phyloP scores from a whole-genome alignment of 345 rosid species.

The Clarkia xantiana region DNA sequence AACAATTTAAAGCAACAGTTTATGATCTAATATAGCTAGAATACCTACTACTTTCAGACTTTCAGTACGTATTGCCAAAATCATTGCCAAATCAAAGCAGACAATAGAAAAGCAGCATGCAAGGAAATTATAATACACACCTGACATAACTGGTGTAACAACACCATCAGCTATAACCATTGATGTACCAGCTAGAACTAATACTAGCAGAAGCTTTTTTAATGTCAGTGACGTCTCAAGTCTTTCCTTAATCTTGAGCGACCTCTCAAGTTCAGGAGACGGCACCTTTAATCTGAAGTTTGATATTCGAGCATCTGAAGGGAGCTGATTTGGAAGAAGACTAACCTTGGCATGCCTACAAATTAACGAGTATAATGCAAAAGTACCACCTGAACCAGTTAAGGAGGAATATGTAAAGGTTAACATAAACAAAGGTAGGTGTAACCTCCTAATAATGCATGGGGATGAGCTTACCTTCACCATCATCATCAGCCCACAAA shows the following conservation, averaged over 20 bases:
- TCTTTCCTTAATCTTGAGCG: slow-evolving; percentile 82
- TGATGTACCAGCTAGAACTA: slow-evolving; percentile 94
- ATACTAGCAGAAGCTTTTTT: slow-evolving; percentile 65
- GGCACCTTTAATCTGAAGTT: slow-evolving; percentile 23
- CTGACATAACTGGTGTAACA: slow-evolving; percentile 99
- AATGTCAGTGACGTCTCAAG: slow-evolving; percentile 64
- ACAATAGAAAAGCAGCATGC: background rate
- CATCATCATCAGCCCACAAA: slow-evolving; percentile 90
- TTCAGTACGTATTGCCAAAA: slow-evolving; percentile 1
- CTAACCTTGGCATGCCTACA: slow-evolving; percentile 93
- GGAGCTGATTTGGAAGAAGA: slow-evolving; percentile 56
- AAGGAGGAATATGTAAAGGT: slow-evolving; percentile 14
- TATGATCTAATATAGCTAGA: background rate
- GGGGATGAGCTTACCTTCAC: slow-evolving; percentile 51
- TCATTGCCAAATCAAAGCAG: background rate
- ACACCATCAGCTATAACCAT: slow-evolving; percentile 98
- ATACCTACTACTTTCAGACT: background rate
- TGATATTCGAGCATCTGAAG: slow-evolving; percentile 23
- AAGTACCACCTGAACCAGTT: slow-evolving; percentile 67
- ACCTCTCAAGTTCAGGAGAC: slow-evolving; percentile 93
- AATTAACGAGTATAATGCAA: slow-evolving; percentile 83
- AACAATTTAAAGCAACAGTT: background rate
- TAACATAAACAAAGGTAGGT: background rate
- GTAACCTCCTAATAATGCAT: slow-evolving; percentile 3
- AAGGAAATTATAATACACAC: slow-evolving; percentile 17